These are phyloP conservation scores for Phoenix dactylifera DNA, from an alignment of 176 grass and related monocot genomes.

Conservation along the genomic window DNA sequence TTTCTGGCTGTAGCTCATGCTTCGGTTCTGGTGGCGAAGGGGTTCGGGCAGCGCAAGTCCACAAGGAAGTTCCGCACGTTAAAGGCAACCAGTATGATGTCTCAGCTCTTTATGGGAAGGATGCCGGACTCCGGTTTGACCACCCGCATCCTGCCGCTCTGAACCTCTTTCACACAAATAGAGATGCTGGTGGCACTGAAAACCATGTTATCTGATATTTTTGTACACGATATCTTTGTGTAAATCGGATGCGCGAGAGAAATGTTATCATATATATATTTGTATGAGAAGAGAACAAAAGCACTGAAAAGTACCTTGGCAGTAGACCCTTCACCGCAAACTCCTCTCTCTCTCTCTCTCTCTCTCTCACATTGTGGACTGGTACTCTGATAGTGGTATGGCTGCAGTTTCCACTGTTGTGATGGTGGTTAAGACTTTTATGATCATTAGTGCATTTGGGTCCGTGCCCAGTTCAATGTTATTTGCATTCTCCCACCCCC, in stretches of 20 bases:
- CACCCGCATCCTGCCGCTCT: too few species aligned
- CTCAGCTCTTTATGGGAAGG: too few species aligned
- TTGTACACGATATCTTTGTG: constrained; percentile 12
- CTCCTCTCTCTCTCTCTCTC: not conserved
- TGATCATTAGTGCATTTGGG: constrained; percentile 2
- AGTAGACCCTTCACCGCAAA: not conserved
- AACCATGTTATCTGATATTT: constrained; percentile 36
- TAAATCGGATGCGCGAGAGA: not conserved
- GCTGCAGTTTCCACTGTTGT: constrained; percentile 9
- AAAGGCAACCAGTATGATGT: too few species aligned
- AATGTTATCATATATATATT: not conserved
- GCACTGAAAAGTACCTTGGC: constrained; percentile 9
- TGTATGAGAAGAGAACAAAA: constrained; percentile 12
- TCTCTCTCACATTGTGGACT: not conserved
- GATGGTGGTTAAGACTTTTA: constrained; percentile 6
- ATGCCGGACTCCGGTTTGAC: too few species aligned
- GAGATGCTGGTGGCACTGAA: constrained; percentile 43
- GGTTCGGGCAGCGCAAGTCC: too few species aligned
- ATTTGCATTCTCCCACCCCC: too few species aligned
- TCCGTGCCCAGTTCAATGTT: not conserved
- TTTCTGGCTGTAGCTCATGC: too few species aligned
- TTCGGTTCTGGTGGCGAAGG: too few species aligned
- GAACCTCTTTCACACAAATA: not conserved
- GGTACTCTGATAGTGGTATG: not conserved
- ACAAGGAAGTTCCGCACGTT: too few species aligned